Evolutionary conservation across 176 grass and related monocot species (phyloP), one percentile per base, ranked within the genome.

Genomic region (Puccinellia tenuiflora): DNA sequence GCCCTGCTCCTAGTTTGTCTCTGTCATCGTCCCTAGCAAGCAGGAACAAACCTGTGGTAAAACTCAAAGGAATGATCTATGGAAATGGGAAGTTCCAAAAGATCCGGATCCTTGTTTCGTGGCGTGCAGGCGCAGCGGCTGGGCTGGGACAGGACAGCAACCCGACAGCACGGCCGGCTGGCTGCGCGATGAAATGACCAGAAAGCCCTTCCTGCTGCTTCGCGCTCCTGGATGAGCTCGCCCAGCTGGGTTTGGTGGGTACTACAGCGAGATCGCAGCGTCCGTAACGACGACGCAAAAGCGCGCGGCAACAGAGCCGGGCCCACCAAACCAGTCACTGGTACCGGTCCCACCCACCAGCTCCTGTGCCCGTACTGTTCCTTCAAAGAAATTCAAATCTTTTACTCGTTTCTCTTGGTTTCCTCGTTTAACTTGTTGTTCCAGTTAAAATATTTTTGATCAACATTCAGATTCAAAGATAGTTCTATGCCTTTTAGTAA

Each of bases 251-350:
- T 66, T 50, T 21, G 78, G 18, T 21, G 21, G 18, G 20, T 9
- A 6, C 20, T n/a, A 50, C 33, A 9, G 16, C 67, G 37, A 82
- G 79, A 28, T 53, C 14, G n/a, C 29, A 77, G 35, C 85, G 68
- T 40, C 77, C 77, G 39, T 62, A 81, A 75, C 78, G 87, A 31
- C 83, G 70, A 62, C 57, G 54, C 78, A 57, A 55, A 79, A 86
- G 59, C 33, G 33, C 42, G n/a, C 15, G 21, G 46, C 51, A 2
- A 59, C 57, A 57, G 46, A 30, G 25, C 13, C 4, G 15, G 62
- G 20, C 8, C 51, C 83, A 21, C 61, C 0, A 15, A 15, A 2
- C 61, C 48, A 13, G 47, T 16, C 35, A 39, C 45, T 21, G 61
- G 5, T 11, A 21, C 38, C 38, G 85, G 77, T 3, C 85, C 77